Evolutionary conservation across 2,329 filamentous ascomycete species (phyloP), one percentile per base, ranked within the genome.

Genomic region (Botryotinia globosa): DNA sequence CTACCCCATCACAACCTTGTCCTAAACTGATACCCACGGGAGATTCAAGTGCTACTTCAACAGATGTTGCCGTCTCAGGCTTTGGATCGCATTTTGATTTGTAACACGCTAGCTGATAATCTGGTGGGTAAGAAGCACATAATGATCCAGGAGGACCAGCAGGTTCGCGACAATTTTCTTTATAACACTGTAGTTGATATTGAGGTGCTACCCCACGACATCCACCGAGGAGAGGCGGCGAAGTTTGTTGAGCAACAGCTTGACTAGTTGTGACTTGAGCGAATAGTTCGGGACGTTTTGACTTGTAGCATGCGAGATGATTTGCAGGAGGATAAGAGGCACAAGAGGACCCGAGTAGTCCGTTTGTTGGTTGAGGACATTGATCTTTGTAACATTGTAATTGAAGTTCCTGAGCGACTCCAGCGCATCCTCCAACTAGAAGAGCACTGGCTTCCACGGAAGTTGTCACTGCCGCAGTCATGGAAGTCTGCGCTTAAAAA

Each of bases 51-150:
- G 37, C 14, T 44, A 18, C 14, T 20, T 29, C 61, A n/a, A 29
- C 9, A 10, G 7, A 5, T 6, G 25, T 63, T 25, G 10, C 39
- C 12, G 10, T 39, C 9, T 25, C 22, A 18, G 20, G 22, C 22
- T 62, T 62, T 39, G 58, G 6, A 39, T 62, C 22, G 34, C 22
- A 39, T 25, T 62, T 62, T 8, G 34, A 39, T n/a, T 39, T 39
- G 22, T 62, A 39, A 8, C 34, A 62, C 39, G 34, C 34, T 62
- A 62, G 34, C 58, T 48, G 67, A 48, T 45, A 12, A 18, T 34
- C 12, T 18, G 67, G 67, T 45, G 67, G 39, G 10, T 29, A 45
- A n/a, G 67, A 69, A 34, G n/a, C 67, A 48, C 56, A 61, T 62
- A 22, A 39, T 39, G 58, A 39, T 62, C 34, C 34, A n/a, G 58